Base-by-base conservation (phyloP, 1,284 basidiomycete genomes). In the Cryptococcus floricola region DNA sequence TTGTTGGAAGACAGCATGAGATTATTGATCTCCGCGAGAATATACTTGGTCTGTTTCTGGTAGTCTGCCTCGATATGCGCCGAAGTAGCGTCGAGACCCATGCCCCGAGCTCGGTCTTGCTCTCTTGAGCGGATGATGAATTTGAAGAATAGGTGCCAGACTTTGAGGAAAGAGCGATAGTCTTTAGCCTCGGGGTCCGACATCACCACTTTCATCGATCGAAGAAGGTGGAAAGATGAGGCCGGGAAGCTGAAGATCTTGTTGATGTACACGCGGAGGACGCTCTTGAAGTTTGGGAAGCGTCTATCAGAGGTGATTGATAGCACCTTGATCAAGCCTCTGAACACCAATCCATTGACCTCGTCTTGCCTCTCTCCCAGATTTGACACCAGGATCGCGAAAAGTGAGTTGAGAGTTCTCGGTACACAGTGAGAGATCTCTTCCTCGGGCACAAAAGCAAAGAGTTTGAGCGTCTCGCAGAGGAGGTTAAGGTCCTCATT, bases 391-490 rank as follows among this genome's bases (percentile, higher is more conserved):
- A 97, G 81, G 61, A 98, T 92, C 16, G 85, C 88, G 71, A 98
- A 98, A 9, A 98, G 83, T 0, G 93, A 86, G 69, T 98, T 91
- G 67, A 98, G 93, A 55, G 96, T 91, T 70, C 92, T 84, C 37
- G 87, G 84, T 10, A 98, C 80, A 77, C 96, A 97, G 75, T 97
- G 97, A 76, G 95, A 89, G 51, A 98, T 92, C 76, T 94, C 91
- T 7, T 88, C 87, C 73, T 93, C 91, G 12, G 88, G 87, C 6
- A 96, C 91, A 69, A 95, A 97, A 2, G 88, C 88, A 75, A 98
- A 93, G 74, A 91, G 87, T 64, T 83, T 83, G 52, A 98, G 81
- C 13, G 90, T 85, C 1, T 84, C 83, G 12, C 85, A 75, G 8
- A 85, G 83, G 56, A 83, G 81, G 67, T 93, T 86, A 0, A 74